Percentiles rank a stretch among this genome's conserved stretches.
phyloP scores from a whole-genome alignment of 805 yeast genomes.

The Candida ipomoeae region DNA sequence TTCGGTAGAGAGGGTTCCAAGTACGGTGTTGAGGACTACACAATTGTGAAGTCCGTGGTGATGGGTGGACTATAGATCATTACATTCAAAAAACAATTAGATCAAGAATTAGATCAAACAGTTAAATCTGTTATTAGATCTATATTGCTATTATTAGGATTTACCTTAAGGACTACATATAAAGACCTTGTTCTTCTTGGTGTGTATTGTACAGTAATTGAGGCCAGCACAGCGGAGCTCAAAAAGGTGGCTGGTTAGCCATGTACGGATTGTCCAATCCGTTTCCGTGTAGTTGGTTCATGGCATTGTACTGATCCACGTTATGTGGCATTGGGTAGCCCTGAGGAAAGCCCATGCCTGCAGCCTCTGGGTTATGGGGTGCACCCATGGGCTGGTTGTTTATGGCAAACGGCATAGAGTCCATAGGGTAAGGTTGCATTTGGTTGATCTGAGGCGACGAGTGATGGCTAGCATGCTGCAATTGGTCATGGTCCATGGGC shows the following conservation, averaged over 20 bases:
- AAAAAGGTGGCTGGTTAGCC: conserved; percentile 3
- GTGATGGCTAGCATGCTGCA: not conserved
- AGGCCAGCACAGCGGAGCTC: not conserved
- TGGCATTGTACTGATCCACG: conserved; percentile 3
- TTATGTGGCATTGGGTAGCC: conserved; percentile 1
- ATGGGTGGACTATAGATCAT: conserved; percentile 8
- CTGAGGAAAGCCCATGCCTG: not conserved
- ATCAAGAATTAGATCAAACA: no score
- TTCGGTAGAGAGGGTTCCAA: conserved; percentile 79
- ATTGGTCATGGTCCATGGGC: not conserved
- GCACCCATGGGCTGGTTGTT: not conserved
- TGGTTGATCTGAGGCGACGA: not conserved
- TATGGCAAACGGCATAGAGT: conserved; percentile 1
- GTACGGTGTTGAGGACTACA: conserved; percentile 72
- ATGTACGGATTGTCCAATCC: conserved; percentile 1
- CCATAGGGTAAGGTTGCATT: conserved; percentile 3
- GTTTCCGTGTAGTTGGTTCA: conserved; percentile 1
- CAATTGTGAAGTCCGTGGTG: conserved; percentile 60
- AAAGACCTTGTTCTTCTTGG: not conserved
- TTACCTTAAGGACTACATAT: no score
- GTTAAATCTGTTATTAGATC: no score
- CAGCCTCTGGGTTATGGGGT: conserved; percentile 1
- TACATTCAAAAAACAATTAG: not conserved
- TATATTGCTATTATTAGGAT: no score
- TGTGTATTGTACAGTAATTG: conserved; percentile 1